A percentile compares a stretch with the other conserved stretches of the same genome.
Evolutionary conservation across 129 eudicot species (phyloP).

Genomic region (Heracleum sosnowskyi): DNA sequence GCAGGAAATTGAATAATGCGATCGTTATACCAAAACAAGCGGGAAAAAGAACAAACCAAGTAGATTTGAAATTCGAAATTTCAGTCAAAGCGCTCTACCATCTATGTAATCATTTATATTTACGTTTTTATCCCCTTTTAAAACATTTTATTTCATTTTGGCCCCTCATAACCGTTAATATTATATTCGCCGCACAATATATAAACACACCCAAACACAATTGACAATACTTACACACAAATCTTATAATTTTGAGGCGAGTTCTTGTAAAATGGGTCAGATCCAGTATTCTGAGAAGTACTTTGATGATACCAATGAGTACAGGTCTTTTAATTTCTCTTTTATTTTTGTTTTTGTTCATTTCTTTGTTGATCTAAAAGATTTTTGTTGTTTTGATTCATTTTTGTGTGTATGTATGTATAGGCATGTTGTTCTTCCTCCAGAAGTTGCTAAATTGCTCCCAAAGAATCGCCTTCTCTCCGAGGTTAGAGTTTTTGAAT

Average conservation of each 20-base stretch:
- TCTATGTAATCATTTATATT: neutral
- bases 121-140: neutral
- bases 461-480: conserved; percentile 93
- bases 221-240: neutral
- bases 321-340: conserved; percentile 35
- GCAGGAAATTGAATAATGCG: no score
- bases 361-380: neutral
- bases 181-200: neutral
- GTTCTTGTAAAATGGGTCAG: conserved; percentile 43
- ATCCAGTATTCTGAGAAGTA: conserved; percentile 92
- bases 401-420: neutral
- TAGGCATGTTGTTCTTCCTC: conserved; percentile 97
- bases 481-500: conserved; percentile 37
- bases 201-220: neutral
- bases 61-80: neutral
- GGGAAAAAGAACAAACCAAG: neutral
- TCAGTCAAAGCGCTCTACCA: neutral
- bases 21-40: neutral
- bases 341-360: neutral
- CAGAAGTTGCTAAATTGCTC: conserved; percentile 87
- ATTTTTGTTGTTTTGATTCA: neutral
- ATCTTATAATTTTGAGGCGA: neutral
- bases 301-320: conserved; percentile 81
- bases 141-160: no score
- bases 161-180: neutral